phyloP scores from a whole-genome alignment of 2,329 filamentous ascomycete species.

The Venturia effusa region DNA sequence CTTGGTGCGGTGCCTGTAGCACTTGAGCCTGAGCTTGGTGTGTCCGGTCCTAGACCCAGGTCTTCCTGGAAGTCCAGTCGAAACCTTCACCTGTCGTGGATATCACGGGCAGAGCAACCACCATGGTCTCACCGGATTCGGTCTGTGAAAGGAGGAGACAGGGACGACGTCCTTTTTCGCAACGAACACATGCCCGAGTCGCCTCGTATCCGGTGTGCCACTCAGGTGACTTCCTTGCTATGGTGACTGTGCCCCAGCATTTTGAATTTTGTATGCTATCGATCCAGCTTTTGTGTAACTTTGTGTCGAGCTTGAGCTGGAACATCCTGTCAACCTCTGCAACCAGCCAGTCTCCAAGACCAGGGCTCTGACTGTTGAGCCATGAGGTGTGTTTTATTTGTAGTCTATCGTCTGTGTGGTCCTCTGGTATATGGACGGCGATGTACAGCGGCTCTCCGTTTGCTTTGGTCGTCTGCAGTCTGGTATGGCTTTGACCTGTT shows the following conservation, averaged over 20 bases:
- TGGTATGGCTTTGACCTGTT: neutral
- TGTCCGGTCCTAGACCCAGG: no score
- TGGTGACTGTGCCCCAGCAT: neutral
- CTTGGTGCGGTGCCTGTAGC: no score
- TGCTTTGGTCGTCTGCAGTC: neutral
- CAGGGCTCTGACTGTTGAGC: neutral
- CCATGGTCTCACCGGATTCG: neutral
- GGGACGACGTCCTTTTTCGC: neutral
- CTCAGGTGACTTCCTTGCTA: neutral
- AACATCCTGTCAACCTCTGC: neutral
- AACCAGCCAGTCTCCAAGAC: neutral
- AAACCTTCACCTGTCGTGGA: no score
- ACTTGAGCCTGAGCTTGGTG: no score
- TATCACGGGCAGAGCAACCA: neutral
- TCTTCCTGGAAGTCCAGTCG: neutral
- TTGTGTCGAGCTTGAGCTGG: neutral
- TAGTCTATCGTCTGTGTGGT: neutral
- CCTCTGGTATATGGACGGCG: neutral
- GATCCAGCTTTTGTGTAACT: neutral
- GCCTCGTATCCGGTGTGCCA: neutral
- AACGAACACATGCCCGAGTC: neutral
- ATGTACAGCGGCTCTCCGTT: neutral
- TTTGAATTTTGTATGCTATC: neutral
- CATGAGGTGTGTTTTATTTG: neutral
- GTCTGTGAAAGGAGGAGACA: neutral